These are phyloP conservation scores for Aquilaria malaccensis DNA, from an alignment of 345 rosid species.

Conservation along the genomic window DNA sequence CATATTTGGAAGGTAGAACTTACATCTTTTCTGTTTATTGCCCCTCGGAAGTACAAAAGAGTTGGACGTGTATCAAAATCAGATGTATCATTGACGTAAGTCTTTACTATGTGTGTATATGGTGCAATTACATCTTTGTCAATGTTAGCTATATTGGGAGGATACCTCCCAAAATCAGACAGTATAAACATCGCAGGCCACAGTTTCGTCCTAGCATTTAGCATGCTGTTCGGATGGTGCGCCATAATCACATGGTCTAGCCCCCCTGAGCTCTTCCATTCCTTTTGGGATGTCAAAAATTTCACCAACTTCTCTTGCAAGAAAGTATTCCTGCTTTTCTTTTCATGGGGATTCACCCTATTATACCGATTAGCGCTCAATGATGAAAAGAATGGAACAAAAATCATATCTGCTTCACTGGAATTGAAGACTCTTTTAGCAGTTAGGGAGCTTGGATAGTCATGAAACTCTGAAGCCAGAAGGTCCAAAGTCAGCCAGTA, in stretches of 20 bases:
- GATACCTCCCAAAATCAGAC: slow-evolving; percentile 90
- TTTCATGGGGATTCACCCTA: slow-evolving; percentile 51
- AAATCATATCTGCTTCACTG: slow-evolving; percentile 74
- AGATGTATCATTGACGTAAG: slow-evolving; percentile 53
- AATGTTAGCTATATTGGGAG: slow-evolving; percentile 69
- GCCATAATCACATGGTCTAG: slow-evolving; percentile 73
- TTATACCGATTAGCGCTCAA: slow-evolving; percentile 72
- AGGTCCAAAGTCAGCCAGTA: slow-evolving; percentile 94
- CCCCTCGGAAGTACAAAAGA: slow-evolving; percentile 92
- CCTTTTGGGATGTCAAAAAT: slow-evolving; percentile 45
- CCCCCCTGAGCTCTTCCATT: slow-evolving; percentile 83
- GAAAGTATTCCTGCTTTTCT: slow-evolving; percentile 48
- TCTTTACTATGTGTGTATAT: slow-evolving; percentile 69
- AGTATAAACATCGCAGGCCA: slow-evolving; percentile 80
- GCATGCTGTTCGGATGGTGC: slow-evolving; percentile 96
- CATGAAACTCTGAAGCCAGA: slow-evolving; percentile 58
- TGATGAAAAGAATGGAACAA: slow-evolving; percentile 89
- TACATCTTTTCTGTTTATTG: slow-evolving; percentile 93
- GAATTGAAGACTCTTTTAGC: slow-evolving; percentile 76
- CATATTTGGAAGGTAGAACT: slow-evolving; percentile 21
- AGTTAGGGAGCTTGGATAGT: slow-evolving; percentile 34
- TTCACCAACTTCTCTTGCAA: slow-evolving; percentile 66
- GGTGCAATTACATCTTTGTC: slow-evolving; percentile 91
- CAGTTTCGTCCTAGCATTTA: slow-evolving; percentile 64
- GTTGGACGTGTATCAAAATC: slow-evolving; percentile 62